Evolutionary conservation across 768 basidiomycete species (phyloP), one percentile per base, ranked within the genome.

Genomic region (Sutorius australiensis): DNA sequence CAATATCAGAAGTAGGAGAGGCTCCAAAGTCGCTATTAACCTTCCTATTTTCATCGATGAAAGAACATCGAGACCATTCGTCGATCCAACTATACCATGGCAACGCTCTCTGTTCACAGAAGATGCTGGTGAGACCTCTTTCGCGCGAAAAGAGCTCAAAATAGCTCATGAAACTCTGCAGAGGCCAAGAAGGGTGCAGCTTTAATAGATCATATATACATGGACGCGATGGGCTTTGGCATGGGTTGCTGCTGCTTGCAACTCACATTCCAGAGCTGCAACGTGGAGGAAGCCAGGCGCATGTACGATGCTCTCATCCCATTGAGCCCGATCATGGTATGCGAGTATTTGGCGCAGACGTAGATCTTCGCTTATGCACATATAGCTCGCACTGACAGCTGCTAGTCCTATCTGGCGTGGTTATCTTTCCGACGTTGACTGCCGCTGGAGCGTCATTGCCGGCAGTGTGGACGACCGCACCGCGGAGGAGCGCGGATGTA

Each of bases 211-310:
- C 95, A 98, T 69, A 91, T 99, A 57, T 98, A 98, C 68, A 81
- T 98, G 77, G 97, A 99, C 69, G 95, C 97, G 9, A 98, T 98
- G 97, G 95, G 95, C 28, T 99, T 99, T 69, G 97, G 97, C 43
- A 99, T 98, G 97, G 97, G 97, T 6, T 98, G 95, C 61, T 95
- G 92, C 64, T 98, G 97, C 70, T 77, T 99, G 47, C 97, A 99
- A 64, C 79, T 98, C 55, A 99, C 97, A 13, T 98, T 98, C 74
- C 97, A 99, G 71, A 88, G 94, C 3, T 97, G 92, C 71, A 93
- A 92, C 73, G 84, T 99, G 27, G 79, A 81, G 31, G 94, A 99
- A 67, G 94, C 97, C 11, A 79, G 92, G 65, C 78, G 90, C 50
- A 83, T 98, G 72, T 99, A 99, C 67, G 97, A 99, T 67, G 91